Percentiles rank a stretch among this genome's conserved stretches.
phyloP scores from a whole-genome alignment of 1,284 basidiomycete genomes.

The Apiotrichum veenhuisii region DNA sequence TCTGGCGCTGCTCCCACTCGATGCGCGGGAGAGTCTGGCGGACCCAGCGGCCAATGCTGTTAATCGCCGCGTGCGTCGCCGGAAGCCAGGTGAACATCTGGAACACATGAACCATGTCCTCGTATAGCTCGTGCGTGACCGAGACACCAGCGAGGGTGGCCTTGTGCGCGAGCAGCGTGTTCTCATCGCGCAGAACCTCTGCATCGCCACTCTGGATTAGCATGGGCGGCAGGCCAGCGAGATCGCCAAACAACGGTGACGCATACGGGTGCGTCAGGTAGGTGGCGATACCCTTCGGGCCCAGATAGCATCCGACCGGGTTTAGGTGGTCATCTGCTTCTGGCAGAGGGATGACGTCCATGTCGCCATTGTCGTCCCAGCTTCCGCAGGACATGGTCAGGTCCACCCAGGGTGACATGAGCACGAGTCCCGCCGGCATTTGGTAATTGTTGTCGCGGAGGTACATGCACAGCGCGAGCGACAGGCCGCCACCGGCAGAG shows the following conservation, averaged over 20 bases:
- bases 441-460: conserved; percentile 79
- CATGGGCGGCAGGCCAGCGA: conserved; percentile 79
- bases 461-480: conserved; percentile 84
- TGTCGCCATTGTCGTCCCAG: conserved; percentile 87
- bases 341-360: conserved; percentile 73
- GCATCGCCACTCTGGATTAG: conserved; percentile 92
- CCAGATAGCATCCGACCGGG: conserved; percentile 88
- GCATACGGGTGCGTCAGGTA: conserved; percentile 96
- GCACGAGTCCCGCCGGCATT: conserved; percentile 72
- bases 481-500: conserved; percentile 86
- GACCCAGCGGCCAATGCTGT: conserved; percentile 58
- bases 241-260: conserved; percentile 90
- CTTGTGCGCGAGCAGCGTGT: conserved; percentile 89
- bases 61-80: conserved; percentile 67
- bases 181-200: conserved; percentile 89
- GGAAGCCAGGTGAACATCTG: conserved; percentile 81
- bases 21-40: conserved; percentile 65
- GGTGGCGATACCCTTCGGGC: conserved; percentile 68
- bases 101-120: conserved; percentile 89
- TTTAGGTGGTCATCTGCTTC: conserved; percentile 80
- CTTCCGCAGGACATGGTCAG: conserved; percentile 94
- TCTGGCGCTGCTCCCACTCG: conserved; percentile 27
- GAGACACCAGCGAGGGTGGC: conserved; percentile 81
- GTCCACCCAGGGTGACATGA: conserved; percentile 94
- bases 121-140: conserved; percentile 86